These are phyloP conservation scores for Uronychia setigera DNA, from an alignment of 73 alveolate species.

Conservation along the genomic window DNA sequence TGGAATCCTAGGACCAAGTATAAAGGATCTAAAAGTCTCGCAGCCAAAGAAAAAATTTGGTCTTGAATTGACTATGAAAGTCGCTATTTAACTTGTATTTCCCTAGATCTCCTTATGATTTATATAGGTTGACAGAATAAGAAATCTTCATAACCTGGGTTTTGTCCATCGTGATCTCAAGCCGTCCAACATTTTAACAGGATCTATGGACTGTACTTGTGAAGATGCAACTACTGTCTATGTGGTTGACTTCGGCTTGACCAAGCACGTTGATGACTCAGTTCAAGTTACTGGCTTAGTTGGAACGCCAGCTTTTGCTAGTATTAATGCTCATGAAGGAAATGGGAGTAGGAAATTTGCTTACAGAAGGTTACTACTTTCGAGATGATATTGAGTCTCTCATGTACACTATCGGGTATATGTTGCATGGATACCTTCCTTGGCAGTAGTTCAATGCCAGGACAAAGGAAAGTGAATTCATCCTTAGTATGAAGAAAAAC, in stretches of 20 bases:
- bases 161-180: background rate
- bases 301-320: constrained; percentile 1
- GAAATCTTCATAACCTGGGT: background rate
- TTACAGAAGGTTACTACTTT: background rate
- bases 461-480: background rate
- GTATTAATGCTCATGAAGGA: background rate
- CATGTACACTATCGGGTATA: background rate
- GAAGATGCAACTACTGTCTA: background rate
- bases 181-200: background rate
- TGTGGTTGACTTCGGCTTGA: background rate
- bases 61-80: background rate
- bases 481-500: background rate
- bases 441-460: background rate
- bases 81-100: background rate
- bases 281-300: background rate
- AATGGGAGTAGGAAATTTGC: background rate
- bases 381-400: background rate
- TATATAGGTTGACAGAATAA: background rate
- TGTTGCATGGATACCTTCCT: background rate
- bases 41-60: background rate
- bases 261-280: background rate
- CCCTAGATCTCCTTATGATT: background rate
- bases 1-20: background rate
- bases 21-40: background rate
- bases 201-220: background rate